Base-by-base conservation (phyloP, 106 monocot species). In the Amphibolis antarctica region DNA sequence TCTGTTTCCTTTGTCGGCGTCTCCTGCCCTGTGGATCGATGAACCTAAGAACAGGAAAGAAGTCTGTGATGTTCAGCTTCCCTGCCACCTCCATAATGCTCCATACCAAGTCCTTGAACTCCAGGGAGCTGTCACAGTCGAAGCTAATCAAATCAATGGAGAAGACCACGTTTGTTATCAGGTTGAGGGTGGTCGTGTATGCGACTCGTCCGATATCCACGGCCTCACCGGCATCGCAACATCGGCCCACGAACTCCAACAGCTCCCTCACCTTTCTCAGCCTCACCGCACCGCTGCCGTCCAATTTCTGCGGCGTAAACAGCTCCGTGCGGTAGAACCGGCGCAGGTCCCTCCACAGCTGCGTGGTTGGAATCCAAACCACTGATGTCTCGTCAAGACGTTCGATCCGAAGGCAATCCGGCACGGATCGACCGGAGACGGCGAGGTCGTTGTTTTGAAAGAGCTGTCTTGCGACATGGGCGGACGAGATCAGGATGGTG, bases 311-410 rank as follows among this genome's bases (percentile, higher is more conserved):
- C 21, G 47, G 10, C 26, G 67, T 53, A 54, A 59, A 31, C 47
- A 77, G 51, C 17, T 52, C 11, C 14, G 29, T 46, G 44, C n/a
- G 53, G 66, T 43, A 66, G 42, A 77, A 23, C 44, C 28, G 25
- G 44, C 76, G 73, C 43, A 81, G 76, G 55, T 59, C 13, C 53
- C 59, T 72, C 81, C 81, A 76, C n/a, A 24, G 27, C 31, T 60
- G 51, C 9, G 9, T 28, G 4, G 60, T 23, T 11, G 71, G 75
- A 21, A 46, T 1, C 47, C 43, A 71, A 0, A 59, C 6, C 7
- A 83, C 18, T 2, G 78, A 75, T 10, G 5, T 12, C 19, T 71
- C 48, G 62, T 52, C 15, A 44, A 75, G 74, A 63, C 43, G 26
- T 18, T 52, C 59, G 22, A 50, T 71, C 10, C 36, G 49, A 23